Conservation (phyloP, 306 rosid genomes). For the Cajanus cajan region DNA sequence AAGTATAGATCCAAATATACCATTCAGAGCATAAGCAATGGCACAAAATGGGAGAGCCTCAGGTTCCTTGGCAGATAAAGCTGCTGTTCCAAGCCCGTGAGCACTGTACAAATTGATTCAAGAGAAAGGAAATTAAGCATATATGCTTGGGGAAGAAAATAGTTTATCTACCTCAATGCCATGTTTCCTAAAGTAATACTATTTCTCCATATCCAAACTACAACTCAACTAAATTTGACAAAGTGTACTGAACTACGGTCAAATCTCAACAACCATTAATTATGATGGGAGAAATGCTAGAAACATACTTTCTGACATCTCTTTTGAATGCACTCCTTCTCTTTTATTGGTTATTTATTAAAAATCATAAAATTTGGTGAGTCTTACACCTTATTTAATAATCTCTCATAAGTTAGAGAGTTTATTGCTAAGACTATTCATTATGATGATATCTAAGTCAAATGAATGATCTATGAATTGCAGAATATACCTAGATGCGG, state of each 20-base stretch:
- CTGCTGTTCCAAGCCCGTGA: constrained; percentile 87
- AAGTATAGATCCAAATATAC: constrained; percentile 72
- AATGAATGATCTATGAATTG: not conserved
- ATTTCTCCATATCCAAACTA: constrained; percentile 1
- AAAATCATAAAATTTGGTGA: too few species aligned
- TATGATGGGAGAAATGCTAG: not conserved
- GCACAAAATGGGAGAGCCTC: constrained; percentile 94
- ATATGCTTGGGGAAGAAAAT: not conserved
- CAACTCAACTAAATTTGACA: not conserved
- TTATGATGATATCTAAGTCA: not conserved
- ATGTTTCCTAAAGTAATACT: not conserved
- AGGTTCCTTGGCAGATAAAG: constrained; percentile 86
- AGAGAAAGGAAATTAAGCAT: not conserved
- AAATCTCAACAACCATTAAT: not conserved
- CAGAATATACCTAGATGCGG: constrained; percentile 75
- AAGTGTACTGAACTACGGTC: too few species aligned
- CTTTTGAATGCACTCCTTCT: too few species aligned
- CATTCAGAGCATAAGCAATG: constrained; percentile 75
- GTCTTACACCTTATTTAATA: too few species aligned
- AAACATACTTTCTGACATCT: too few species aligned
- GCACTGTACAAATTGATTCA: constrained; percentile 44
- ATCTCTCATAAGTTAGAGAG: too few species aligned
- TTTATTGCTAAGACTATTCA: too few species aligned
- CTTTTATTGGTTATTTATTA: too few species aligned
- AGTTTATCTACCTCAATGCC: not conserved